Percentiles rank a stretch among this genome's conserved stretches.
Evolutionary conservation across 169 alveolate genomes (phyloP).

Genomic region (Pseudocohnilembus persalinus): DNA sequence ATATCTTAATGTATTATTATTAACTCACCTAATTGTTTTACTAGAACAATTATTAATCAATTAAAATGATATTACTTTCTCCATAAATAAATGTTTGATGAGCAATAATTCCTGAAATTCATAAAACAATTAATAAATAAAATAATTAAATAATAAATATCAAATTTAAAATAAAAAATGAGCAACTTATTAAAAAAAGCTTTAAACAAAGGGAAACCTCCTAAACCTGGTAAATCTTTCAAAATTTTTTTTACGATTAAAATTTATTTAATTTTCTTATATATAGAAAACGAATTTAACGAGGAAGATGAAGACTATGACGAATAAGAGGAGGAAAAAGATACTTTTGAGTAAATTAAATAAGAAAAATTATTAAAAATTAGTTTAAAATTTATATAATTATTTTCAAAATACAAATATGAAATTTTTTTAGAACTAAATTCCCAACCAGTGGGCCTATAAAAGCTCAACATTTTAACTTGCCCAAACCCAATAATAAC

Average conservation of each 20-base stretch:
- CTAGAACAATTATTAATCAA: no score
- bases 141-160: no score
- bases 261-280: not conserved
- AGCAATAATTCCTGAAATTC: no score
- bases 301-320: not conserved
- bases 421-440: not conserved
- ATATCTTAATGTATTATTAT: no score
- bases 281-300: not conserved
- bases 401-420: constrained; percentile 12
- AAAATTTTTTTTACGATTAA: no score
- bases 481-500: constrained; percentile 19
- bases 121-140: no score
- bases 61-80: no score
- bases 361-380: no score
- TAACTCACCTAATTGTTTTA: no score
- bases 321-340: not conserved
- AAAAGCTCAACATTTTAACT: not conserved
- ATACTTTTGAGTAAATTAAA: not conserved
- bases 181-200: constrained; percentile 26
- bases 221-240: no score
- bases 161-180: constrained; percentile 1
- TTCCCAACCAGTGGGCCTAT: constrained; percentile 30
- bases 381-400: not conserved
- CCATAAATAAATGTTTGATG: no score
- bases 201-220: constrained; percentile 26